These are phyloP conservation scores for Tuber brumale DNA, from an alignment of 495 filamentous ascomycete species.

Conservation along the genomic window DNA sequence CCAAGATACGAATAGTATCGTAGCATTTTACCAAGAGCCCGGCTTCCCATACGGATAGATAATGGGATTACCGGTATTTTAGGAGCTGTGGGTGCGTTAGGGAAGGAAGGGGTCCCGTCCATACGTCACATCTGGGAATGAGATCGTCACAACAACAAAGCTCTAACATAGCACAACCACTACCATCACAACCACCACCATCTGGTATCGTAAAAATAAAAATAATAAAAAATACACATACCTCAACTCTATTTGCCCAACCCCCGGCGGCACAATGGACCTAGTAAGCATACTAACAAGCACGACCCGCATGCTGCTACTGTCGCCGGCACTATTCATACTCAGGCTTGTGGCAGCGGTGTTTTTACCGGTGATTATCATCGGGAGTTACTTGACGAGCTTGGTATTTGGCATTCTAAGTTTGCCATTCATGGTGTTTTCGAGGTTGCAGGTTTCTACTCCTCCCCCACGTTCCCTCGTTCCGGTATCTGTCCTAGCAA, in stretches of 20 bases:
- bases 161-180: neutral
- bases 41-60: neutral
- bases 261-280: conserved; percentile 5
- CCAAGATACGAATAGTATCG: neutral
- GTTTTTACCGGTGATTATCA: conserved; percentile 20
- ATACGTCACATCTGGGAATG: neutral
- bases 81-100: no score
- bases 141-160: neutral
- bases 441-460: conserved; percentile 21
- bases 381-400: conserved; percentile 10
- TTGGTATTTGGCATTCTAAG: conserved; percentile 7
- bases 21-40: neutral
- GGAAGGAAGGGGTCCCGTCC: neutral
- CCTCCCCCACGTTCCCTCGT: neutral
- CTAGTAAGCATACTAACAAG: conserved; percentile 13
- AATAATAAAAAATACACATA: neutral
- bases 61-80: no score
- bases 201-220: no score
- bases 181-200: neutral
- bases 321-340: conserved; percentile 20
- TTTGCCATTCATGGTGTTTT: conserved; percentile 20
- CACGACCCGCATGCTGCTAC: conserved; percentile 4
- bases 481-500: neutral
- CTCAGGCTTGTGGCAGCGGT: conserved; percentile 8
- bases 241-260: neutral